phyloP scores from a whole-genome alignment of 208 protist genomes.

The Herpetomonas tarakana region DNA sequence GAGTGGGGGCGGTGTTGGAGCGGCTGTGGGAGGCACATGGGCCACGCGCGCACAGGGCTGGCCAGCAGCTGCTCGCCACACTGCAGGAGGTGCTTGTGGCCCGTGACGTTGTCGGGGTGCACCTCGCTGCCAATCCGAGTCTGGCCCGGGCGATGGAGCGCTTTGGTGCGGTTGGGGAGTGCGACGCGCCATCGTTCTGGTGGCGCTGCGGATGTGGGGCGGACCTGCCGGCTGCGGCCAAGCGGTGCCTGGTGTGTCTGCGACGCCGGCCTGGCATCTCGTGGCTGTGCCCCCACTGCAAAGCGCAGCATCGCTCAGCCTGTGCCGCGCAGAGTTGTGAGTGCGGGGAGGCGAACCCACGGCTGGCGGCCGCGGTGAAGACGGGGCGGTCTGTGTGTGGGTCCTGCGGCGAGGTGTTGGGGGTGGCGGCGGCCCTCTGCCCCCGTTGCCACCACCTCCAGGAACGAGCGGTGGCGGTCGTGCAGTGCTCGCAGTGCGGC shows the following conservation, averaged over 20 bases:
- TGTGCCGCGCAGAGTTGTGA: constrained; percentile 8
- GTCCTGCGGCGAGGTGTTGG: constrained; percentile 30
- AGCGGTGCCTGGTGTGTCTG: constrained; percentile 61
- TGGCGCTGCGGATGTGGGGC: constrained; percentile 75
- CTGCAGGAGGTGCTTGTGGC: constrained; percentile 18
- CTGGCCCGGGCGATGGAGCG: constrained; percentile 48
- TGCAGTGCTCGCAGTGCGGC: constrained; percentile 35
- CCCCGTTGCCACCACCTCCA: constrained; percentile 21
- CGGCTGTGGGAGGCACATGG: constrained; percentile 47
- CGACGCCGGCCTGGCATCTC: constrained; percentile 24
- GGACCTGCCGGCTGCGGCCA: constrained; percentile 43
- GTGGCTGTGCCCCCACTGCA: constrained; percentile 57
- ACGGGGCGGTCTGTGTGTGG: background rate
- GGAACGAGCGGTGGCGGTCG: background rate
- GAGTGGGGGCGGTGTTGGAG: constrained; percentile 37
- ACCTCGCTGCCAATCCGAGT: constrained; percentile 39
- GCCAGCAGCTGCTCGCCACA: constrained; percentile 21
- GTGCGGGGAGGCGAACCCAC: constrained; percentile 26
- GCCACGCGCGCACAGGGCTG: constrained; percentile 9
- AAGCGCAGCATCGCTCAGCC: constrained; percentile 7
- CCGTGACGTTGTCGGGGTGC: constrained; percentile 39
- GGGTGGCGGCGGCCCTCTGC: constrained; percentile 14
- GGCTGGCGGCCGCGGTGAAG: constrained; percentile 7
- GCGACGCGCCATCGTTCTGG: constrained; percentile 43
- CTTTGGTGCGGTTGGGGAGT: constrained; percentile 37